Evolutionary conservation across 208 protist genomes (phyloP), one percentile per base, ranked within the genome.

Genomic region (Crithidia thermophila): DNA sequence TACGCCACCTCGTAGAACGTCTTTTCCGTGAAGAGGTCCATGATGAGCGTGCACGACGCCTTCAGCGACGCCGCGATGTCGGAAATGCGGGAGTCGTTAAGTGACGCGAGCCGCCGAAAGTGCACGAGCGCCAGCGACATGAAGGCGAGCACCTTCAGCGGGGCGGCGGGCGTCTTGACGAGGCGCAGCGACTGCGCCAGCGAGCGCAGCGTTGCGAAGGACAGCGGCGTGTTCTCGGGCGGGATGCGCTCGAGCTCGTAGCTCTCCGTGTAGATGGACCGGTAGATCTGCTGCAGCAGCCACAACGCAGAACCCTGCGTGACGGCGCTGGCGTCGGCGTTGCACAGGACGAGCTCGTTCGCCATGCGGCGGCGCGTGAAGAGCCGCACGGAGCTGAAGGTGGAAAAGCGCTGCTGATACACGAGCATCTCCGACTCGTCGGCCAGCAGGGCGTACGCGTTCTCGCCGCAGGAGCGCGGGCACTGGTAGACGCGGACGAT

Each of bases 371-470:
- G 65, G 23, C 60, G 51, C 27, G 77, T 84, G 63, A 72, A 74
- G 37, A 91, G 79, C 31, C 78, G 75, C 2, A 86, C 66, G 8
- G 59, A 75, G 47, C 62, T 84, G 65, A 93, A 89, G 13, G 84
- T 87, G 46, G 82, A 90, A 51, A 94, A 91, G 30, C 84, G 84
- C 45, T 88, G 87, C 40, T 93, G 83, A 47, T 85, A 91, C 8
- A 85, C 74, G 23, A 92, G 75, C 43, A 94, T 70, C n/a, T 75
- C 87, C 6, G 84, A 89, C 69, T 96, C 91, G 65, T 96, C 87
- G 25, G 70, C 58, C 21, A 82, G 77, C 49, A 96, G 60, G 30
- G 88, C 79, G 67, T 91, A 90, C 37, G 88, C 51, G 47, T 88
- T 90, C 47, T 84, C 78, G 25, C 75, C 53, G 67, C 74, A 82